phyloP scores from a whole-genome alignment of 352 stramenopile genomes.

The Globisporangium polare region DNA sequence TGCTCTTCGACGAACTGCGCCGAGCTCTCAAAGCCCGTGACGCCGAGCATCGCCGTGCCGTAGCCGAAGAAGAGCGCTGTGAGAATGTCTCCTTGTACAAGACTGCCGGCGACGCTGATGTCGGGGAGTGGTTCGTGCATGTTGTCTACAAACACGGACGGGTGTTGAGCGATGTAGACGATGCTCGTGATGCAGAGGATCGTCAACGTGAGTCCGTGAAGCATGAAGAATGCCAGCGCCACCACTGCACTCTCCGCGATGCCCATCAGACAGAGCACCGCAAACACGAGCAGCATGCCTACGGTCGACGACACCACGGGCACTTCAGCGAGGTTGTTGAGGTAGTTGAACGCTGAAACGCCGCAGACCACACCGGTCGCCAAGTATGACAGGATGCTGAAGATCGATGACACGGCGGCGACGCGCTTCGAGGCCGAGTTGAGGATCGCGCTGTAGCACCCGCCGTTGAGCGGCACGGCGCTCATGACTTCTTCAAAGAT shows the following conservation, averaged over 20 bases:
- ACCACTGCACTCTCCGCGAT: conserved; percentile 76
- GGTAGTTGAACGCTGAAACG: conserved; percentile 72
- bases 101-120: conserved; percentile 23
- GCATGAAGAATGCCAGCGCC: conserved; percentile 71
- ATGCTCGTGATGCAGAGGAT: conserved; percentile 43
- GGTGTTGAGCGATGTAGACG: conserved; percentile 49
- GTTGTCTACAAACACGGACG: conserved; percentile 56
- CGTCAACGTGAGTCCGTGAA: conserved; percentile 59
- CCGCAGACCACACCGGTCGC: conserved; percentile 63
- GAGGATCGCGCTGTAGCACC: conserved; percentile 83
- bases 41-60: conserved; percentile 63
- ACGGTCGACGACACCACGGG: conserved; percentile 37
- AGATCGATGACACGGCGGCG: conserved; percentile 63
- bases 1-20: conserved; percentile 87
- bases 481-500: conserved; percentile 84
- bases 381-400: conserved; percentile 84
- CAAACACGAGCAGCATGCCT: conserved; percentile 66
- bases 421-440: conserved; percentile 81
- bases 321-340: conserved; percentile 58
- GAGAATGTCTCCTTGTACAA: conserved; percentile 21
- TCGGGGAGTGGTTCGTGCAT: conserved; percentile 37
- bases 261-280: conserved; percentile 62
- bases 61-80: conserved; percentile 58
- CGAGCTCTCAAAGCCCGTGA: conserved; percentile 82
- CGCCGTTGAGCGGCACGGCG: conserved; percentile 82